Evolutionary conservation across 345 rosid species (phyloP), one percentile per base, ranked within the genome.

Genomic region (Gossypium arboreum): DNA sequence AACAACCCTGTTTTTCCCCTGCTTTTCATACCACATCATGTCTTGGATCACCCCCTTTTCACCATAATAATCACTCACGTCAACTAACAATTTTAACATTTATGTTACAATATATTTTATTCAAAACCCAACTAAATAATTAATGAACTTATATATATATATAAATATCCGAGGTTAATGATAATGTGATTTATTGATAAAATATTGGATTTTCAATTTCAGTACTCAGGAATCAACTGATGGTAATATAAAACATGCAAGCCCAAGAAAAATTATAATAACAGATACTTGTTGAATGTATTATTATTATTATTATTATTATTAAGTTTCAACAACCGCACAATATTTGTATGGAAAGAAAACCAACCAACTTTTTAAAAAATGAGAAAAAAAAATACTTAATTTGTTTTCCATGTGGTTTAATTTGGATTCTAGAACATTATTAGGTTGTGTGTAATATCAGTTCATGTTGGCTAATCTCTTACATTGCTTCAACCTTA

Each of bases 371-470:
- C 25, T 29, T 55, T 7, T 34, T 4, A 18, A 10, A 41, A 3
- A 44, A 66, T 76, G 10, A 18, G 58, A 0, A 22, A n/a, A 8
- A n/a, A n/a, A 2, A 62, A 18, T 9, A 25, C 7, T 44, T 22
- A 27, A 51, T 13, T 15, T 63, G n/a, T 68, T 61, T 68, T 43
- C 66, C 73, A 55, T 71, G 10, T 65, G 66, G 51, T 68, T 16
- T 17, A 15, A 73, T 51, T 59, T 51, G 62, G 67, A 25, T 77
- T 74, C 70, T 60, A 77, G 73, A 73, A 55, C 50, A 73, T 54
- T 63, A 75, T 51, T 59, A 48, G 80, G 76, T 74, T 79, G 78
- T 76, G 64, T 79, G 80, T 57, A 76, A 79, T 79, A 86, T 87
- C 91, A 25, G 74, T 79, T 82, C 87, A 71, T 55, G 72, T 75